These are phyloP conservation scores for Tetratostichococcus sp. DNA, from an alignment of 139 green algal genomes.

Conservation along the genomic window DNA sequence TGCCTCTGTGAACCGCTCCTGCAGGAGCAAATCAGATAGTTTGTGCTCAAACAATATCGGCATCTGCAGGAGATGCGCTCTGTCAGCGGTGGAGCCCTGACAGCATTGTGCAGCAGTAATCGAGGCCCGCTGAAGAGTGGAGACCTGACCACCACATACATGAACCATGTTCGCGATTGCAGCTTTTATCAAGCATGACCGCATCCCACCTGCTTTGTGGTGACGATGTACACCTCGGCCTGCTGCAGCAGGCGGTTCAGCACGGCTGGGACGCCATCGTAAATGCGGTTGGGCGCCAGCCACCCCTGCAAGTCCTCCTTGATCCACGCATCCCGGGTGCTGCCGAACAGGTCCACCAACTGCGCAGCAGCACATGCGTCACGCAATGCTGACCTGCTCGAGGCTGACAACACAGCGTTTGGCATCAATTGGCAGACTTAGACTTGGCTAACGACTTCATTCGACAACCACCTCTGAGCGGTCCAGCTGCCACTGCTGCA, in stretches of 20 bases:
- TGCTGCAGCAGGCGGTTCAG: constrained; percentile 45
- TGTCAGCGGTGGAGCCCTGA: too few relatives aligned
- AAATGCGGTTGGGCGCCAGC: constrained; percentile 92
- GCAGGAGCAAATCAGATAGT: neutral
- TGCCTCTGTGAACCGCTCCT: constrained; percentile 80
- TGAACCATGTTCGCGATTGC: too few relatives aligned
- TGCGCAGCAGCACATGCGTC: constrained; percentile 28
- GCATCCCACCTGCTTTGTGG: constrained; percentile 96
- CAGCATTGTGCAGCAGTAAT: neutral
- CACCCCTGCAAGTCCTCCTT: constrained; percentile 78
- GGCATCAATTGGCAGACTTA: too few relatives aligned
- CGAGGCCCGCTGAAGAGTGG: too few relatives aligned
- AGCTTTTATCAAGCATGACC: too few relatives aligned
- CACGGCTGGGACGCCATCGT: constrained; percentile 71
- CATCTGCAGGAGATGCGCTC: too few relatives aligned
- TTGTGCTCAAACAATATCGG: too few relatives aligned
- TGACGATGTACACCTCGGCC: constrained; percentile 93
- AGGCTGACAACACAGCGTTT: too few relatives aligned
- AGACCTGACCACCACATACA: too few relatives aligned
- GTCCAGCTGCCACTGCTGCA: constrained; percentile 74
- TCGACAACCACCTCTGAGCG: constrained; percentile 60
- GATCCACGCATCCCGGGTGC: constrained; percentile 93
- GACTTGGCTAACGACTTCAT: too few relatives aligned
- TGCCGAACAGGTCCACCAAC: constrained; percentile 88
- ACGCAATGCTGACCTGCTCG: neutral